Evolutionary conservation across 2,329 filamentous ascomycete genomes (phyloP), one percentile per base, ranked within the genome.

Genomic region (Talaromyces sp.): DNA sequence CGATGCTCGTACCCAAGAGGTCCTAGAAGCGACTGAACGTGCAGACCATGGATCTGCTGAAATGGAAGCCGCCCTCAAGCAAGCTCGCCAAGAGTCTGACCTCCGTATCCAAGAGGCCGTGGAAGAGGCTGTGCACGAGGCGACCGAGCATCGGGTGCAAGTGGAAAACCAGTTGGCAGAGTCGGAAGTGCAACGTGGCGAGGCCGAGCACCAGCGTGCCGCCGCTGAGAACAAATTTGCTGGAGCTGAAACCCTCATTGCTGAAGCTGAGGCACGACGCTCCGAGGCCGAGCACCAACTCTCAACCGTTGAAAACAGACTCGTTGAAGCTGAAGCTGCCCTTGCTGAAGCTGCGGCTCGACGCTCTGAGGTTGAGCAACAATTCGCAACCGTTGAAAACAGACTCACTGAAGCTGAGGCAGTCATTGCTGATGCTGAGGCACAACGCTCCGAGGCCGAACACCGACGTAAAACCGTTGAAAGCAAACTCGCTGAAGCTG

Each of bases 51-150:
- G 67, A 51, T 53, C 66, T 13, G 54, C 62, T 17, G 58, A 67
- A 19, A 51, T 72, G 9, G 65, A 71, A 49, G 58, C 63, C 16
- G 60, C 61, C n/a, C 62, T 74, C 27, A 59, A 70, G 19, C 64
- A 72, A 41, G 54, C 71, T 29, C 67, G 63, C 20, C 62, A 39
- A 16, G 49, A 47, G 22, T 29, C 43, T 7, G 49, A 47, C 19
- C 16, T 13, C 4, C 49, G 66, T 44, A 40, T 72, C 5, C 45
- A 63, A 41, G 63, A 60, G 57, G 43, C 43, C n/a, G 43, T 46
- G 30, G 30, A 30, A 17, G 43, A 46, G 19, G 43, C 43, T 22
- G 32, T 46, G 7, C 43, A 46, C 33, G 64, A 66, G 51, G 60
- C 60, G 13, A 54, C 46, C 3, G 62, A 65, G 24, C 43, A 33